phyloP scores from a whole-genome alignment of 345 rosid genomes.

The Cardiospermum halicacabum region DNA sequence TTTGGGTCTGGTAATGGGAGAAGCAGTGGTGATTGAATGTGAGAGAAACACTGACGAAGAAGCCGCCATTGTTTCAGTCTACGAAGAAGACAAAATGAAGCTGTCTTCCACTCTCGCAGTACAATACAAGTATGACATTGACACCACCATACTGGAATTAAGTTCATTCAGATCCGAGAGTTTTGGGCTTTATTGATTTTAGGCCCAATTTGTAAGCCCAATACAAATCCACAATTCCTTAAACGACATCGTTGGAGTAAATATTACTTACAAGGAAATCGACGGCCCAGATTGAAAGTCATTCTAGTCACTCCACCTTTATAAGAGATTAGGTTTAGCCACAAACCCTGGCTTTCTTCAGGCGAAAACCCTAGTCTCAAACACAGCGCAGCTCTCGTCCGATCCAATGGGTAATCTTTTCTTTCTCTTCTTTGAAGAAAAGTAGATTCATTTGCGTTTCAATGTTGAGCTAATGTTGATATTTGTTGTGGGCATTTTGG shows the following conservation, averaged over 20 bases:
- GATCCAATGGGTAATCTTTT: constrained; percentile 12
- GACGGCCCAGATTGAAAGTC: constrained; percentile 16
- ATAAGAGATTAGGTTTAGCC: not conserved
- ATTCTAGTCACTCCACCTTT: not conserved
- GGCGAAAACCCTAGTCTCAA: not conserved
- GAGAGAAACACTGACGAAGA: constrained; percentile 26
- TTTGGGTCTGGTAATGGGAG: constrained; percentile 10
- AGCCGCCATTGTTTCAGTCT: constrained; percentile 19
- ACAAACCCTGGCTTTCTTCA: not conserved
- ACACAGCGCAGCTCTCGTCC: not conserved
- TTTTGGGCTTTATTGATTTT: too few species aligned
- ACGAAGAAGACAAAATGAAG: not conserved
- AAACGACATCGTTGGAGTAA: not conserved
- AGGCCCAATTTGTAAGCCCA: not conserved
- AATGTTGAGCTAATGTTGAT: not conserved
- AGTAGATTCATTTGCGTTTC: not conserved
- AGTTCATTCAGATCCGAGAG: too few species aligned
- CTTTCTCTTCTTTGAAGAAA: not conserved
- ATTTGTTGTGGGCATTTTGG: not conserved
- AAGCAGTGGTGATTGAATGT: constrained; percentile 19
- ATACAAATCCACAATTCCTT: not conserved
- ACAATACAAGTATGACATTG: too few species aligned
- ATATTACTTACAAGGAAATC: not conserved
- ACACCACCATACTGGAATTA: too few species aligned
- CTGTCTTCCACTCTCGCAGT: too few species aligned